A percentile compares a stretch with the other conserved stretches of the same genome.
These are phyloP conservation scores for Paramarasmius palmivorus DNA, from an alignment of 1,284 basidiomycete species.

Conservation along the genomic window DNA sequence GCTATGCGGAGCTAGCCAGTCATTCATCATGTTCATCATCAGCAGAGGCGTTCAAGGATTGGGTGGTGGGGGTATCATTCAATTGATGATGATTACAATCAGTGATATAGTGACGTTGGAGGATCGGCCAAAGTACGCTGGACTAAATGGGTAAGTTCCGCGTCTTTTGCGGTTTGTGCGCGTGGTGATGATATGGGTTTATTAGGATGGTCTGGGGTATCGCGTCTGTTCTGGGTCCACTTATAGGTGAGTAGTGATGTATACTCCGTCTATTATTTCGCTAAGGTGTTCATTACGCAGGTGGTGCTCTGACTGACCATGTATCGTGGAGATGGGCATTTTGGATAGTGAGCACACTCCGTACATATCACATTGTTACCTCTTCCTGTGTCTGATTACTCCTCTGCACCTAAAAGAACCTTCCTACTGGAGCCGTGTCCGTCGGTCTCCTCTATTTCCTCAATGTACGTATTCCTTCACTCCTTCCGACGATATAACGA, in stretches of 20 bases:
- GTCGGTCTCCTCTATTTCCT: conserved; percentile 44
- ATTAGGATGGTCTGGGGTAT: conserved; percentile 1
- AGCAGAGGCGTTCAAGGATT: conserved; percentile 17
- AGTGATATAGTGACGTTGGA: conserved; percentile 27
- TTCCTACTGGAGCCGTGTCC: conserved; percentile 45
- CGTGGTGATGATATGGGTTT: not conserved
- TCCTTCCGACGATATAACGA: too few relatives aligned
- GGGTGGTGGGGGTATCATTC: conserved; percentile 36
- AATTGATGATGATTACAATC: conserved; percentile 31
- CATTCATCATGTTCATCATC: conserved; percentile 39
- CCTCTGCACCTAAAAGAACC: conserved; percentile 15
- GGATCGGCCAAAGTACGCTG: not conserved
- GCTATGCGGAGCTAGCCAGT: conserved; percentile 44
- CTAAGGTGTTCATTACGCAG: not conserved
- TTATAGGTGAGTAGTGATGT: conserved; percentile 4
- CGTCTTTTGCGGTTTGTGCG: not conserved
- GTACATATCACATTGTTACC: conserved; percentile 9
- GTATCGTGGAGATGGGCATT: conserved; percentile 9
- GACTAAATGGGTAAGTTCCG: conserved; percentile 4
- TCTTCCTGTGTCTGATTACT: not conserved
- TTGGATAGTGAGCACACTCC: conserved; percentile 20
- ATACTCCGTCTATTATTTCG: too few relatives aligned
- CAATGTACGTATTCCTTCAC: conserved; percentile 5
- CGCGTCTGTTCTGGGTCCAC: conserved; percentile 5
- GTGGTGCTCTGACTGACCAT: conserved; percentile 6